Conservation (phyloP, 2,329 filamentous ascomycete genomes). For the Huntiella savannae region DNA sequence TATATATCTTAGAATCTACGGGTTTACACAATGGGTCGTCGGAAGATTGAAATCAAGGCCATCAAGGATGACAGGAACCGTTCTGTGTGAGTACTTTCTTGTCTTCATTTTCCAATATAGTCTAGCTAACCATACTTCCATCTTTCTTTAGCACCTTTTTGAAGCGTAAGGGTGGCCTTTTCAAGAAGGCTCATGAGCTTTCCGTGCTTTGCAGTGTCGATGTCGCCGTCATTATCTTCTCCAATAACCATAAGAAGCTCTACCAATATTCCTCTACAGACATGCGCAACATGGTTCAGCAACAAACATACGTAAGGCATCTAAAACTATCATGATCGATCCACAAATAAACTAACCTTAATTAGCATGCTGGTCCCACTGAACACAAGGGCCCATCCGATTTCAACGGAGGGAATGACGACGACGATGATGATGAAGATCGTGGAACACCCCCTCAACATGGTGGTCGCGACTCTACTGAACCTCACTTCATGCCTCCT, state of each 20-base stretch:
- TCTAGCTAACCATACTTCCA: background rate
- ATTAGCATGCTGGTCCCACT: slow-evolving; percentile 73
- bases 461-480: slow-evolving; percentile 32
- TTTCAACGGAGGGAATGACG: slow-evolving; percentile 73
- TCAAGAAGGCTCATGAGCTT: slow-evolving; percentile 98
- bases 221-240: slow-evolving; percentile 96
- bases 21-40: slow-evolving; percentile 57
- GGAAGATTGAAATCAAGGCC: slow-evolving; percentile 99
- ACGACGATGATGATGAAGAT: slow-evolving; percentile 65
- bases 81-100: slow-evolving; percentile 57
- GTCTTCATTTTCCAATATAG: background rate
- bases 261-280: slow-evolving; percentile 94
- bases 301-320: slow-evolving; percentile 72
- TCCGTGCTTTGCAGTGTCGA: slow-evolving; percentile 96
- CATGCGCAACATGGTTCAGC: slow-evolving; percentile 73
- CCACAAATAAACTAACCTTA: slow-evolving; percentile 11
- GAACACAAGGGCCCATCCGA: slow-evolving; percentile 92
- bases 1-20: slow-evolving; percentile 1
- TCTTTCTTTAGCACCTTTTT: slow-evolving; percentile 58
- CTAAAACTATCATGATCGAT: slow-evolving; percentile 3
- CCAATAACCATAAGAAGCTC: slow-evolving; percentile 84
- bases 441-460: slow-evolving; percentile 50
- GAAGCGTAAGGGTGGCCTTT: slow-evolving; percentile 94
- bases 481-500: slow-evolving; percentile 45
- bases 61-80: slow-evolving; percentile 98